Conservation (phyloP, 805 yeast species). For the Saccharomycopsis microspora region DNA sequence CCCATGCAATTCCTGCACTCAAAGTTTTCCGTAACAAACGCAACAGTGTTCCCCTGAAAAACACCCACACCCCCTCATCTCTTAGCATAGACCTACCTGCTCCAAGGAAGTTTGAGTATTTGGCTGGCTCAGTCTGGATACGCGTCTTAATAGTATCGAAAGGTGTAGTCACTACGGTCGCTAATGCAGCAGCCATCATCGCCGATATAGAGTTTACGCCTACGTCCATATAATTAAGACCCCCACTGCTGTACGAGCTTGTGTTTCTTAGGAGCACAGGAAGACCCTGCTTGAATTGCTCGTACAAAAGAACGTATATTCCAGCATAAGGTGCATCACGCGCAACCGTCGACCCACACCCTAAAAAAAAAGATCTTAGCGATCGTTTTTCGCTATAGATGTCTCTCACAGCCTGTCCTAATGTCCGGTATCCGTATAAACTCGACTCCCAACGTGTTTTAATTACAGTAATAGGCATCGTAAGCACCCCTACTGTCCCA, state of each 20-base stretch:
- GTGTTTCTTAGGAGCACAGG: constrained; percentile 28
- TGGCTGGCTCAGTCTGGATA: constrained; percentile 59
- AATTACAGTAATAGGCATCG: constrained; percentile 91
- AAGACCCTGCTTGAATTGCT: constrained; percentile 48
- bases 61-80: constrained; percentile 37
- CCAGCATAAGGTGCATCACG: constrained; percentile 98
- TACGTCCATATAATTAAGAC: constrained; percentile 29
- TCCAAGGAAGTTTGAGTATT: constrained; percentile 30
- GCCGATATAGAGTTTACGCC: constrained; percentile 70
- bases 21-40: constrained; percentile 77
- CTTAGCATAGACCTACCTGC: constrained; percentile 28
- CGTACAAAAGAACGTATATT: constrained; percentile 76
- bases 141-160: constrained; percentile 90
- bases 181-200: constrained; percentile 58
- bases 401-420: constrained; percentile 46
- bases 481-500: constrained; percentile 69
- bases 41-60: constrained; percentile 78
- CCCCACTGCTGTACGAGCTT: not conserved
- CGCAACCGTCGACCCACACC: constrained; percentile 76
- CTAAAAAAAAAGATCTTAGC: constrained; percentile 66
- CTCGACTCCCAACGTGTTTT: constrained; percentile 87
- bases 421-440: constrained; percentile 53
- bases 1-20: constrained; percentile 96
- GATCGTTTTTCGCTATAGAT: constrained; percentile 36
- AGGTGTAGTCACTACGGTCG: constrained; percentile 87